Base-by-base conservation (phyloP, 2,329 filamentous ascomycete genomes). In the Trichoderma endophyticum region DNA sequence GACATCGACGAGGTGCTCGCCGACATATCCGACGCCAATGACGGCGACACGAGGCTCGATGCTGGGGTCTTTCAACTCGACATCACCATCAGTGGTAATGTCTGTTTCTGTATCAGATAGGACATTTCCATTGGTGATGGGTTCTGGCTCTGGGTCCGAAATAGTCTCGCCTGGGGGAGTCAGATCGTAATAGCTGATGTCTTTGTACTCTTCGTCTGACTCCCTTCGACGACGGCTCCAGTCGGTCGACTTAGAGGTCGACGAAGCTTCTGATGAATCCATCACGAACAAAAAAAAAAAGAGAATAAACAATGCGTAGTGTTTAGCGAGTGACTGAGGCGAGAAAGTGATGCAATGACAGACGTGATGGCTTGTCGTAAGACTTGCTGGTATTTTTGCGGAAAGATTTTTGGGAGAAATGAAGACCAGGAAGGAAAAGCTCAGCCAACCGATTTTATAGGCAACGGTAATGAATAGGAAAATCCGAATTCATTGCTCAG, bases 21-120 rank as follows among this genome's bases (percentile, higher is more conserved):
- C 86, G 5, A 88, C 85, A 75, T 87, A 88, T 54, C 86, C 86
- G 18, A 87, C 84, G 4, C 86, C 86, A 30, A 88, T 84, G 36
- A 87, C 81, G 66, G 84, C 85, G 3, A 87, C 82, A 6, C 83
- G 72, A 8, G 83, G 80, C 4, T 80, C 76, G 11, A 12, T 6
- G 5, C n/a, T 51, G 43, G 5, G 2, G 9, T n/a, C n/a, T 24
- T 24, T 11, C 21, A 24, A 54, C 48, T 54, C 21, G 21, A 54
- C 48, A 14, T 21, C 48, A 54, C 48, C 9, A 24, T 54, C n/a
- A 6, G n/a, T 21, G 21, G n/a, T 3, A 5, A 21, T 21, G 48
- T 54, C 48, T 24, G 48, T 54, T 11, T 54, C 48, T 24, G n/a
- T 54, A 12, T 54, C 48, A 11, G 48, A 54, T 24, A 21, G 21